These are phyloP conservation scores for Xylaria sp. DNA, from an alignment of 2,329 filamentous ascomycete species.

Conservation along the genomic window DNA sequence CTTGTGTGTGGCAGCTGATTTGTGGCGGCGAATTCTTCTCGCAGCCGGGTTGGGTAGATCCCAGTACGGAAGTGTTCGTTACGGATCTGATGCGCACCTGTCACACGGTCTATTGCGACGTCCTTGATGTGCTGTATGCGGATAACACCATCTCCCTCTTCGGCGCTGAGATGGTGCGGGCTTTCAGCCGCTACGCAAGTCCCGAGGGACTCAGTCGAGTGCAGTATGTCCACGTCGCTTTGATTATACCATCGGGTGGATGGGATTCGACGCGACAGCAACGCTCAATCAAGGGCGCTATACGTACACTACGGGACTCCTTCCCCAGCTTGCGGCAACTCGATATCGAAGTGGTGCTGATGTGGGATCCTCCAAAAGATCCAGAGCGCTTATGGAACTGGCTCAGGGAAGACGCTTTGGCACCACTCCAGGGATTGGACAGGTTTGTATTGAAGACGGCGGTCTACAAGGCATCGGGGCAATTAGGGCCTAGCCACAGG, in stretches of 20 bases:
- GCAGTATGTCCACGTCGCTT: conserved; percentile 18
- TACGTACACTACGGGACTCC: conserved; percentile 7
- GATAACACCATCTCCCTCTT: conserved; percentile 24
- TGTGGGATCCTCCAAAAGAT: conserved; percentile 19
- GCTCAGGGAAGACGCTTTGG: conserved; percentile 19
- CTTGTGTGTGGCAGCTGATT: conserved; percentile 6
- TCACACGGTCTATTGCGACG: conserved; percentile 16
- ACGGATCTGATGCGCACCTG: conserved; percentile 21
- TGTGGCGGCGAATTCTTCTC: conserved; percentile 11
- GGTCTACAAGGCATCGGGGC: conserved; percentile 8
- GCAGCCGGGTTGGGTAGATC: neutral
- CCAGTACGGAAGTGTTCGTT: neutral
- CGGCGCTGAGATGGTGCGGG: conserved; percentile 21
- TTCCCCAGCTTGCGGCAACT: conserved; percentile 18
- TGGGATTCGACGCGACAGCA: conserved; percentile 11
- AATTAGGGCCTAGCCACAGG: neutral
- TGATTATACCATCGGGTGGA: conserved; percentile 3
- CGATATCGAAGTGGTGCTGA: conserved; percentile 22
- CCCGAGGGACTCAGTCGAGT: conserved; percentile 21
- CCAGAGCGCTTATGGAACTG: conserved; percentile 22
- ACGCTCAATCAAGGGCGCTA: conserved; percentile 2
- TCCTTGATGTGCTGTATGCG: conserved; percentile 19
- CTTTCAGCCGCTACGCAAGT: conserved; percentile 25
- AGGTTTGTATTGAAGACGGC: conserved; percentile 21
- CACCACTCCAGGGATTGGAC: conserved; percentile 18